A percentile compares a stretch with the other conserved stretches of the same genome.
Evolutionary conservation across 305 asterid species (phyloP).

Genomic region (Rubia occidens): DNA sequence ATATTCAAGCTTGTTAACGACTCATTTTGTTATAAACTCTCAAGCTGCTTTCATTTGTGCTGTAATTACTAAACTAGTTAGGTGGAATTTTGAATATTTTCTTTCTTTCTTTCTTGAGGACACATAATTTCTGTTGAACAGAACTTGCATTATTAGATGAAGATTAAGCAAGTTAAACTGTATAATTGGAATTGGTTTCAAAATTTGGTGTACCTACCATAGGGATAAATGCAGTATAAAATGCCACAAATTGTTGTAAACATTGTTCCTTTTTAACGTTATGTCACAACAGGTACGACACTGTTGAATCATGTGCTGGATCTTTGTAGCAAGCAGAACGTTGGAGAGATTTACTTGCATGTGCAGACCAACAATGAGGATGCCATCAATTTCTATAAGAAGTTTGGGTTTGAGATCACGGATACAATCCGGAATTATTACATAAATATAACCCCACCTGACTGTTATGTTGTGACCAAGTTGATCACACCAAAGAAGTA

Average conservation of each 20-base stretch:
- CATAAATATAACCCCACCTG: constrained; percentile 82
- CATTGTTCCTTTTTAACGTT: not conserved
- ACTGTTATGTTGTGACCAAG: constrained; percentile 75
- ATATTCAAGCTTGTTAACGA: not conserved
- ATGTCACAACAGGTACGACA: constrained; percentile 41
- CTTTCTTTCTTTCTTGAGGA: constrained; percentile 1
- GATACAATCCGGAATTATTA: constrained; percentile 73
- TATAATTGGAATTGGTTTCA: not conserved
- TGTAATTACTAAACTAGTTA: not conserved
- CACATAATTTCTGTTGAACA: not conserved
- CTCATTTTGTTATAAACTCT: not conserved
- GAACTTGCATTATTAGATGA: not conserved
- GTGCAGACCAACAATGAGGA: constrained; percentile 93
- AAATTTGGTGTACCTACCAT: not conserved
- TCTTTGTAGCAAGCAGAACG: constrained; percentile 61
- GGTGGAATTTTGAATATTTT: not conserved
- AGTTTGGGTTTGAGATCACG: constrained; percentile 76
- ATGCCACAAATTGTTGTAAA: not conserved
- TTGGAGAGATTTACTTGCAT: constrained; percentile 78
- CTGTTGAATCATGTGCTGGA: constrained; percentile 75
- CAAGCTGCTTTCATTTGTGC: not conserved
- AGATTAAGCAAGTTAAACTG: not conserved
- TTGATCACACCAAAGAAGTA: constrained; percentile 46
- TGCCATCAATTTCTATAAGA: constrained; percentile 84
- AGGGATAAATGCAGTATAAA: too few species aligned